These are phyloP conservation scores for Cercospora sojina DNA, from an alignment of 2,329 filamentous ascomycete genomes.

Conservation along the genomic window DNA sequence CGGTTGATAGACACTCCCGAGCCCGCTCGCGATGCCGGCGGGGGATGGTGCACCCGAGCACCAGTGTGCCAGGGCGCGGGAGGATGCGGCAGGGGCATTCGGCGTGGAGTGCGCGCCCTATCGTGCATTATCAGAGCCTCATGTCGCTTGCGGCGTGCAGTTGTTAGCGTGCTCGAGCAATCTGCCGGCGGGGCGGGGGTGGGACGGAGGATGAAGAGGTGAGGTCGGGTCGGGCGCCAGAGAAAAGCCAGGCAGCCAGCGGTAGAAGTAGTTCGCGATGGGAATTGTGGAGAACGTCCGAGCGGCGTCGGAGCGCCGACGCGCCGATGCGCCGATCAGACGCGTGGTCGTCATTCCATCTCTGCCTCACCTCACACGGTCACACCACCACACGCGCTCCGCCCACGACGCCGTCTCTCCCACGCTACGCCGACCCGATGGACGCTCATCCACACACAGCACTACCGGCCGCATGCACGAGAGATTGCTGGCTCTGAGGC, in stretches of 20 bases:
- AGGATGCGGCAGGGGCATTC: neutral
- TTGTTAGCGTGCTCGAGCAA: neutral
- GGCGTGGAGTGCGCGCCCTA: neutral
- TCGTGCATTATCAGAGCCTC: neutral
- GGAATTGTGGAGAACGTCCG: neutral
- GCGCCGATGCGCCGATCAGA: neutral
- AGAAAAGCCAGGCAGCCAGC: neutral
- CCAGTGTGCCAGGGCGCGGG: neutral
- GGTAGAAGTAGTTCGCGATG: no score
- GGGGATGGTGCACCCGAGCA: neutral
- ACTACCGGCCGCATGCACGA: neutral
- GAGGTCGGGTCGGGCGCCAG: neutral
- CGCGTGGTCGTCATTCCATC: neutral
- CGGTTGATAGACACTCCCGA: neutral
- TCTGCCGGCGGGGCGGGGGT: neutral
- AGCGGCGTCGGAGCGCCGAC: neutral
- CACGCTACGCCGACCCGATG: neutral
- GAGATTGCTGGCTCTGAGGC: neutral
- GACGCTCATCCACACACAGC: neutral
- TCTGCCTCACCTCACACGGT: no score
- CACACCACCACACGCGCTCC: neutral
- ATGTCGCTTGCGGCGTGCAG: neutral
- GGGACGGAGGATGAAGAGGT: neutral
- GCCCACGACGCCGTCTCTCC: neutral
- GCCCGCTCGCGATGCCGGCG: neutral